Percentiles rank a stretch among this genome's conserved stretches.
Evolutionary conservation across 2,329 filamentous ascomycete genomes (phyloP).

Genomic region (Phyllosticta citrichinensis): DNA sequence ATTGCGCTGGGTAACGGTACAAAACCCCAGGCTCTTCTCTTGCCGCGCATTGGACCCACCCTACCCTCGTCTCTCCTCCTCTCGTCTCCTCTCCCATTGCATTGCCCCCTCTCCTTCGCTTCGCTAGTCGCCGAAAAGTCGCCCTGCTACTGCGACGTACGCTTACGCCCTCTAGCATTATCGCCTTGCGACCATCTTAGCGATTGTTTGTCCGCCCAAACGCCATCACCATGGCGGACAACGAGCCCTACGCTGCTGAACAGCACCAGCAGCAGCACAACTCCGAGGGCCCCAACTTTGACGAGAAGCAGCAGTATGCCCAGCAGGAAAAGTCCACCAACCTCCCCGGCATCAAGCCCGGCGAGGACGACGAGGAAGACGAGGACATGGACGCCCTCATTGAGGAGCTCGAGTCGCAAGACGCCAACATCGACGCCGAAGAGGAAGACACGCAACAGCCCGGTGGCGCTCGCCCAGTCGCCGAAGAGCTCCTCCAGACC

Average conservation of each 20-base stretch:
- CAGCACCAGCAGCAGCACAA: constrained; percentile 13
- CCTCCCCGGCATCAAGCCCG: constrained; percentile 15
- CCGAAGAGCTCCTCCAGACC: constrained; percentile 70
- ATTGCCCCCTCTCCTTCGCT: neutral
- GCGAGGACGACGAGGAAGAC: constrained; percentile 56
- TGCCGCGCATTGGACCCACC: neutral
- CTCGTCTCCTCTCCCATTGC: neutral
- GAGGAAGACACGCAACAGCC: constrained; percentile 45
- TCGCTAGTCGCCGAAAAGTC: neutral
- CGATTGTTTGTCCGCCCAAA: neutral
- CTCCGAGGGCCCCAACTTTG: constrained; percentile 18
- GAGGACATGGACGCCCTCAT: constrained; percentile 82
- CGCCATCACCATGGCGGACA: constrained; percentile 7
- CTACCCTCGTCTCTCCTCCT: neutral
- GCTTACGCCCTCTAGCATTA: neutral
- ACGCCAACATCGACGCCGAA: constrained; percentile 57
- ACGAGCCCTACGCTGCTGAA: constrained; percentile 1
- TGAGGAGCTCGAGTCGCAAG: constrained; percentile 74
- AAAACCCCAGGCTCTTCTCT: neutral
- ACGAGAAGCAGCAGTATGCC: constrained; percentile 21
- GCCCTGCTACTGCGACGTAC: neutral
- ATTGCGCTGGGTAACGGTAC: neutral
- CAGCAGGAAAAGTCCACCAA: constrained; percentile 13
- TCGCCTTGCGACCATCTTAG: constrained; percentile 1
- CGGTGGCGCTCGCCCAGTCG: constrained; percentile 50